Percentiles rank a stretch among this genome's conserved stretches.
These are phyloP conservation scores for Epichloe gansuensis DNA, from an alignment of 2,329 filamentous ascomycete genomes.

Conservation along the genomic window DNA sequence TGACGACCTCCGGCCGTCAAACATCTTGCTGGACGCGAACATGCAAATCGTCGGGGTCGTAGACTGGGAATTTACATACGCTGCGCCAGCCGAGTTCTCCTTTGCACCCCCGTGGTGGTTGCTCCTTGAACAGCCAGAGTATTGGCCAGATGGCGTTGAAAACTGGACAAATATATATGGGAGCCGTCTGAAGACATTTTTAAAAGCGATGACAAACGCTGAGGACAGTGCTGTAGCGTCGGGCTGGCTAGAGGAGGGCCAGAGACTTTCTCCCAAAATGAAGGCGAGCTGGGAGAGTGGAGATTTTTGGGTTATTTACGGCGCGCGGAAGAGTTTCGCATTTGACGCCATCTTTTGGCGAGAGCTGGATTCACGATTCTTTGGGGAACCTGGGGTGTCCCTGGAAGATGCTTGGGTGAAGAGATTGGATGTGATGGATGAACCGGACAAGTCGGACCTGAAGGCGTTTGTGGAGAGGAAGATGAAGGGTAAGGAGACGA, in stretches of 20 bases:
- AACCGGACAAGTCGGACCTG: no score
- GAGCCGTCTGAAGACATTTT: slow-evolving; percentile 19
- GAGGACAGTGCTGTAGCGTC: slow-evolving; percentile 13
- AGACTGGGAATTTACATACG: slow-evolving; percentile 29
- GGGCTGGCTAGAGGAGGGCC: slow-evolving; percentile 1
- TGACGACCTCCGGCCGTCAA: slow-evolving; percentile 21
- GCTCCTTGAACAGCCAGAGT: slow-evolving; percentile 19
- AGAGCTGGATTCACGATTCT: slow-evolving; percentile 21
- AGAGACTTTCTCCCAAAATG: slow-evolving; percentile 20
- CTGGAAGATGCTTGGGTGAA: slow-evolving; percentile 6
- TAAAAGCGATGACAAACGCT: slow-evolving; percentile 17
- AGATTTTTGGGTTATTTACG: slow-evolving; percentile 22
- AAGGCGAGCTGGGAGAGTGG: slow-evolving; percentile 22
- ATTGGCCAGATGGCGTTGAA: slow-evolving; percentile 18
- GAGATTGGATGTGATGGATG: slow-evolving; percentile 12
- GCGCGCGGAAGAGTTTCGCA: slow-evolving; percentile 23
- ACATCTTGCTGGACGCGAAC: slow-evolving; percentile 18
- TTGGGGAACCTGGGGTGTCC: slow-evolving; percentile 10
- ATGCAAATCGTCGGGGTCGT: slow-evolving; percentile 20
- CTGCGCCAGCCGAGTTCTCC: slow-evolving; percentile 20
- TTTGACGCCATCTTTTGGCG: slow-evolving; percentile 27
- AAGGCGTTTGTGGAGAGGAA: slow-evolving; percentile 11
- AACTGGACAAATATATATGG: slow-evolving; percentile 21
- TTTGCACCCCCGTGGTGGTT: slow-evolving; percentile 28
- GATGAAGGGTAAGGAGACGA: slow-evolving; percentile 5